phyloP scores from a whole-genome alignment of 305 asterid genomes.

The Fraxinus platypoda region DNA sequence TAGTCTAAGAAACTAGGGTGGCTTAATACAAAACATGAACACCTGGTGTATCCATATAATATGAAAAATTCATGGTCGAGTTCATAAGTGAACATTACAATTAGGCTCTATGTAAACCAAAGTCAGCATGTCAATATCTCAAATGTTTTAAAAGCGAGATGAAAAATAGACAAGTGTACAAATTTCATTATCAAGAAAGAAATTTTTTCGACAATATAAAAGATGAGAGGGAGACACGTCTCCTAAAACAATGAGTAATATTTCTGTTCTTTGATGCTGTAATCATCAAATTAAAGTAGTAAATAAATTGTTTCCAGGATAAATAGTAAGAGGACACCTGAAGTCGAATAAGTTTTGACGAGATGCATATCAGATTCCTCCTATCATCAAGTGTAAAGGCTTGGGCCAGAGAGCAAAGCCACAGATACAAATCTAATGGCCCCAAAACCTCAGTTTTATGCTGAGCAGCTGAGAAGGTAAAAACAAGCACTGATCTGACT shows the following conservation, averaged over 20 bases:
- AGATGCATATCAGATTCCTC: slow-evolving; percentile 4
- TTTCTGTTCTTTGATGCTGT: not conserved
- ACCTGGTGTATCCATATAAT: not conserved
- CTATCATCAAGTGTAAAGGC: slow-evolving; percentile 1
- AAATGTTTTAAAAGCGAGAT: not conserved
- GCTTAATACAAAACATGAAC: not conserved
- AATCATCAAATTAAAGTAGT: not conserved
- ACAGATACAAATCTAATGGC: slow-evolving; percentile 9
- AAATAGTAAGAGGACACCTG: not conserved
- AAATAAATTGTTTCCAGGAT: not conserved
- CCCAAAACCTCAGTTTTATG: slow-evolving; percentile 14
- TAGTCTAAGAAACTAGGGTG: not conserved
- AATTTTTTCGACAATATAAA: not conserved
- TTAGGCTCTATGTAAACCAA: not conserved
- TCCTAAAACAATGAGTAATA: slow-evolving; percentile 1
- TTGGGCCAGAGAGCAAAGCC: slow-evolving; percentile 1
- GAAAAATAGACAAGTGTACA: not conserved
- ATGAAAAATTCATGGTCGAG: not conserved
- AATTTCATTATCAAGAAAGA: not conserved
- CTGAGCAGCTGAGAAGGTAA: slow-evolving; percentile 13
- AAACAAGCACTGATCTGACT: not conserved
- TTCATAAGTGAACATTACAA: not conserved
- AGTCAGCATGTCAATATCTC: not conserved
- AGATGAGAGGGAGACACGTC: not conserved
- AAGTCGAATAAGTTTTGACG: not conserved